These are phyloP conservation scores for Sporothrix globosa DNA, from an alignment of 2,329 filamentous ascomycete genomes.

Conservation along the genomic window DNA sequence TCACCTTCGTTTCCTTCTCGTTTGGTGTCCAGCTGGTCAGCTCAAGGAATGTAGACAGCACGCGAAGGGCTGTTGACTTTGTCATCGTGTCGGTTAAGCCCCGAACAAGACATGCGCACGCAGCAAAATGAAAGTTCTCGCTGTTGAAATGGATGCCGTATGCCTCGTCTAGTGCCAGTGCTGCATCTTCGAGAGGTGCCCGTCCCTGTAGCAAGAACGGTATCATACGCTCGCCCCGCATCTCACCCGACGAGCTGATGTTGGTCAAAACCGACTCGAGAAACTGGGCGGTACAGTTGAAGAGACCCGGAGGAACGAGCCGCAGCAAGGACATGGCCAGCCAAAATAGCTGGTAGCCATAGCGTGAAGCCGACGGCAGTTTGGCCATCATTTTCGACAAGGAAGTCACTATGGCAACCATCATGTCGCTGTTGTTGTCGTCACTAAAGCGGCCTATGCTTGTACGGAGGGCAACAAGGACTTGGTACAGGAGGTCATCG, in stretches of 20 bases:
- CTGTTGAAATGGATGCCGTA: constrained; percentile 67
- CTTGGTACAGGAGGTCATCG: constrained; percentile 71
- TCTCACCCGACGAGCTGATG: constrained; percentile 63
- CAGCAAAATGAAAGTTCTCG: constrained; percentile 69
- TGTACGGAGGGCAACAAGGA: constrained; percentile 67
- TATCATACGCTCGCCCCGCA: constrained; percentile 63
- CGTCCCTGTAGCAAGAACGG: constrained; percentile 64
- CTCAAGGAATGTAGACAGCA: constrained; percentile 65
- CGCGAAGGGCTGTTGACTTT: constrained; percentile 60
- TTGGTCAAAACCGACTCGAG: constrained; percentile 67
- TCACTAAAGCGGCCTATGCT: constrained; percentile 64
- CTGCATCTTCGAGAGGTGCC: constrained; percentile 63
- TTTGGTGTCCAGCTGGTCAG: constrained; percentile 44
- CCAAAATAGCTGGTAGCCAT: constrained; percentile 72
- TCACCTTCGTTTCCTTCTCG: constrained; percentile 19
- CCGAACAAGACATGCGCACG: constrained; percentile 65
- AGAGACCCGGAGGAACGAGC: constrained; percentile 63
- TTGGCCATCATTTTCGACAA: constrained; percentile 73
- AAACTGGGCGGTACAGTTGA: constrained; percentile 68
- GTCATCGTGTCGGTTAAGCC: constrained; percentile 66
- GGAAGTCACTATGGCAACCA: constrained; percentile 67
- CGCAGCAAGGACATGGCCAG: constrained; percentile 68
- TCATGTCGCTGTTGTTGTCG: constrained; percentile 64
- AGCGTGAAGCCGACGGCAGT: constrained; percentile 66
- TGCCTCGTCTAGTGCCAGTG: constrained; percentile 63